These are phyloP conservation scores for Metschnikowia noctiluminum DNA, from an alignment of 805 yeast genomes.

Conservation along the genomic window DNA sequence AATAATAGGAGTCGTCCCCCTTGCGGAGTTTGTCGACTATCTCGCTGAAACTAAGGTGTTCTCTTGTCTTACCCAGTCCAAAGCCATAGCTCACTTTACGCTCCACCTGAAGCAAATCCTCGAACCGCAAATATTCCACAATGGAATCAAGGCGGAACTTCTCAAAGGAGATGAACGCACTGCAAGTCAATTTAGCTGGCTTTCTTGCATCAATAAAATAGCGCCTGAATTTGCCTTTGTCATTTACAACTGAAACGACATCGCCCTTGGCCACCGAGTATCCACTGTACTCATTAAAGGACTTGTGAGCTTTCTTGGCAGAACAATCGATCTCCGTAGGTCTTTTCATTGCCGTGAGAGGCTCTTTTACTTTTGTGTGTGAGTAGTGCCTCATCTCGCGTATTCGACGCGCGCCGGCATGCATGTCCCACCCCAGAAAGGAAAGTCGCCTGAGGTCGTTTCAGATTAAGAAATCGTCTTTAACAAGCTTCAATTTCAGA, in stretches of 20 bases:
- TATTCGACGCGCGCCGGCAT: slow-evolving; percentile 1
- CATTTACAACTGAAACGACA: slow-evolving; percentile 1
- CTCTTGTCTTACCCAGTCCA: slow-evolving; percentile 60
- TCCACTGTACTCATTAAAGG: slow-evolving; percentile 12
- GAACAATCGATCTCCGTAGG: neutral
- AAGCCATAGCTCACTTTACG: slow-evolving; percentile 57
- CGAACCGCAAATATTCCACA: slow-evolving; percentile 33
- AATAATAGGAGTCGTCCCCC: slow-evolving; percentile 49
- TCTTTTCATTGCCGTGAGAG: slow-evolving; percentile 2
- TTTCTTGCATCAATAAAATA: slow-evolving; percentile 39
- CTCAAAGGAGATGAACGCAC: slow-evolving; percentile 27
- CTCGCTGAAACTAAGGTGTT: slow-evolving; percentile 47
- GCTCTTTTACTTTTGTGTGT: neutral
- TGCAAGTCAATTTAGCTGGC: slow-evolving; percentile 46
- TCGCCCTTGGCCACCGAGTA: slow-evolving; percentile 4
- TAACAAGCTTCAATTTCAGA: neutral
- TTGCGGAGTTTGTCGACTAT: slow-evolving; percentile 40
- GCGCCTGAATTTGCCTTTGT: slow-evolving; percentile 29
- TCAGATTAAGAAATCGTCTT: neutral
- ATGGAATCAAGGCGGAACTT: slow-evolving; percentile 32
- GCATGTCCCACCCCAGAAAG: neutral
- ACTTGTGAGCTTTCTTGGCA: neutral
- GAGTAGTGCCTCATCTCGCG: slow-evolving; percentile 1
- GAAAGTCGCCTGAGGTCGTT: neutral
- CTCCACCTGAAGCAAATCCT: slow-evolving; percentile 51